Percentiles rank a stretch among this genome's conserved stretches.
Evolutionary conservation across 2,329 filamentous ascomycete species (phyloP).

Genomic region (Ophiostoma novo-ulmi): DNA sequence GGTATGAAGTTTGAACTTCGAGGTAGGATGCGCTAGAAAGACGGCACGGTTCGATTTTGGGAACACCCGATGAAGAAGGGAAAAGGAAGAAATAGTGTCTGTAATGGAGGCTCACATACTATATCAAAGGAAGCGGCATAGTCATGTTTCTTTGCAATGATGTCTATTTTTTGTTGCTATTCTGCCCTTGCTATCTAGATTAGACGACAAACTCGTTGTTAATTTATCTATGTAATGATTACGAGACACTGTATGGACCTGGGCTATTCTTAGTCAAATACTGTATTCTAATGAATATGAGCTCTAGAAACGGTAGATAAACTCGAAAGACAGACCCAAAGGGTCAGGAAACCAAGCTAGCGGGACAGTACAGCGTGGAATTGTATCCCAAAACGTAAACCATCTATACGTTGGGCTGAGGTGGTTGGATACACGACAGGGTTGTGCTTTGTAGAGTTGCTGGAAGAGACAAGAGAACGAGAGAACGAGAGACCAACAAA

Average conservation of each 20-base stretch:
- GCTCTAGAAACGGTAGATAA: not conserved
- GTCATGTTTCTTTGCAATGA: not conserved
- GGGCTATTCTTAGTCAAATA: too few species aligned
- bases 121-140: not conserved
- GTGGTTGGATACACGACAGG: not conserved
- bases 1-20: not conserved
- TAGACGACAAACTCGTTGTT: not conserved
- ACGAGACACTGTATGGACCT: not conserved
- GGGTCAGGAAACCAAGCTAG: not conserved
- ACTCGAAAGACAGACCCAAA: not conserved
- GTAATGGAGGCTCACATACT: not conserved
- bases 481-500: not conserved
- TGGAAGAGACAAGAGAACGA: not conserved
- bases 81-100: not conserved
- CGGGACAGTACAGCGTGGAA: not conserved
- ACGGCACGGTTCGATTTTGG: conserved; percentile 3
- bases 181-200: not conserved
- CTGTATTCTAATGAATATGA: too few species aligned
- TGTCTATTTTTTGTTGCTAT: not conserved
- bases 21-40: not conserved
- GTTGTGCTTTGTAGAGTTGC: not conserved
- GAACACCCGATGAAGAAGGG: not conserved
- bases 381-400: not conserved
- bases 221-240: not conserved
- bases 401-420: conserved; percentile 3